Evolutionary conservation across 1,284 basidiomycete species (phyloP), one percentile per base, ranked within the genome.

Genomic region (Marasmius oreades): DNA sequence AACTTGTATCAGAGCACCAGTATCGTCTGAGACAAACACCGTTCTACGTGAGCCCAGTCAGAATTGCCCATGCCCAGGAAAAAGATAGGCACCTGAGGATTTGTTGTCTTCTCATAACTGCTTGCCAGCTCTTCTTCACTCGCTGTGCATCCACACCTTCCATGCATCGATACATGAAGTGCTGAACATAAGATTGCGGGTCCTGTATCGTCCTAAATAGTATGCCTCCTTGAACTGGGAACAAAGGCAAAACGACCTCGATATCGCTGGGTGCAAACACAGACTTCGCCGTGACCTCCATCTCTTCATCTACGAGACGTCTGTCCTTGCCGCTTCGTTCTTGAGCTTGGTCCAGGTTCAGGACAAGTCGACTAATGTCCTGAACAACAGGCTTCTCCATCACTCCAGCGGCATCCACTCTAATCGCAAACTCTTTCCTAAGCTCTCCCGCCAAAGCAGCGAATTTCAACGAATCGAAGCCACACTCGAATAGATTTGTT

Each of bases 41-140:
- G 78, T 78, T 48, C 78, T 80, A 58, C 28, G 36, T 28, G 20
- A 43, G 47, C 22, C 16, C 31, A n/a, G n/a, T n/a, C n/a, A n/a
- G n/a, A n/a, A n/a, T n/a, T n/a, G n/a, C n/a, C n/a, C n/a, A n/a
- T n/a, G n/a, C n/a, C n/a, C n/a, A n/a, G n/a, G n/a, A n/a, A n/a
- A n/a, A n/a, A n/a, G n/a, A n/a, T n/a, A n/a, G n/a, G n/a, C n/a
- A 77, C 79, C 78, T 67, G 34, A 80, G 62, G 51, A 79, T 76
- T 18, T 73, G 69, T 22, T 75, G 70, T 28, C 67, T 65, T 22
- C 48, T 45, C 55, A 73, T 66, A 16, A 72, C 62, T 22, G 59
- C 57, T 33, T 63, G 59, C 78, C 78, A 80, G 1, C 76, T 71
- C 7, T 58, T 53, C 42, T 62, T 69, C 37, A 78, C 55, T 31